phyloP scores from a whole-genome alignment of 768 basidiomycete species.

The Mycena belliarum region DNA sequence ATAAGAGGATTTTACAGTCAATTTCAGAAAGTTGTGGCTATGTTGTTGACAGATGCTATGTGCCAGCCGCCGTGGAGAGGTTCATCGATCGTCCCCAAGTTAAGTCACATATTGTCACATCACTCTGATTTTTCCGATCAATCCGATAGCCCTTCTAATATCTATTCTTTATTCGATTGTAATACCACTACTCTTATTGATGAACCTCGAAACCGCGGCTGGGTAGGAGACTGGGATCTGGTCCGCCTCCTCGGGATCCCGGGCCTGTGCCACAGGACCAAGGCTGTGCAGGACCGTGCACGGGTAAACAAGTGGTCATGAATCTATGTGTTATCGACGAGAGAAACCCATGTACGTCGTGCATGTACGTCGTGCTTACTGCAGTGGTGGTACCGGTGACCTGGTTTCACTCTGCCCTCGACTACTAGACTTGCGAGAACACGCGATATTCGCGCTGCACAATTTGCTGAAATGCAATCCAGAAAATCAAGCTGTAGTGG shows the following conservation, averaged over 20 bases:
- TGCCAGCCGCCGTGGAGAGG: too few species aligned
- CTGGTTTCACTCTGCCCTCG: slow-evolving; percentile 12
- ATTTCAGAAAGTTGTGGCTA: too few species aligned
- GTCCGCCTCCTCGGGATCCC: slow-evolving; percentile 91
- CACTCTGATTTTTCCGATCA: too few species aligned
- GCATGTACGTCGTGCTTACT: slow-evolving; percentile 67
- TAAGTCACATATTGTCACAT: too few species aligned
- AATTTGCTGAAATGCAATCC: slow-evolving; percentile 75
- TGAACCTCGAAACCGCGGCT: too few species aligned
- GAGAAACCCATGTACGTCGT: slow-evolving; percentile 85
- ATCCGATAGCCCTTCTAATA: too few species aligned
- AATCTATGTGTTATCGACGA: slow-evolving; percentile 90
- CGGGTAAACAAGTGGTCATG: slow-evolving; percentile 85
- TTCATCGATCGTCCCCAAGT: too few species aligned
- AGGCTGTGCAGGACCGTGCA: slow-evolving; percentile 71
- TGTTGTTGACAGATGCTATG: too few species aligned
- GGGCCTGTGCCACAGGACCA: slow-evolving; percentile 65
- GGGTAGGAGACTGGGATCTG: too few species aligned
- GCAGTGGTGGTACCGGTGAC: slow-evolving; percentile 14
- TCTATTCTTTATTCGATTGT: too few species aligned
- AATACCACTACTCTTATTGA: too few species aligned
- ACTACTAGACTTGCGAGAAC: slow-evolving; percentile 86
- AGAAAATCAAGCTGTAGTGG: slow-evolving; percentile 80
- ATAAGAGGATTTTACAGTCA: too few species aligned
- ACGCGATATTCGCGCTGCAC: slow-evolving; percentile 83